phyloP scores from a whole-genome alignment of 768 basidiomycete genomes.

The Lentinula guzmanii region DNA sequence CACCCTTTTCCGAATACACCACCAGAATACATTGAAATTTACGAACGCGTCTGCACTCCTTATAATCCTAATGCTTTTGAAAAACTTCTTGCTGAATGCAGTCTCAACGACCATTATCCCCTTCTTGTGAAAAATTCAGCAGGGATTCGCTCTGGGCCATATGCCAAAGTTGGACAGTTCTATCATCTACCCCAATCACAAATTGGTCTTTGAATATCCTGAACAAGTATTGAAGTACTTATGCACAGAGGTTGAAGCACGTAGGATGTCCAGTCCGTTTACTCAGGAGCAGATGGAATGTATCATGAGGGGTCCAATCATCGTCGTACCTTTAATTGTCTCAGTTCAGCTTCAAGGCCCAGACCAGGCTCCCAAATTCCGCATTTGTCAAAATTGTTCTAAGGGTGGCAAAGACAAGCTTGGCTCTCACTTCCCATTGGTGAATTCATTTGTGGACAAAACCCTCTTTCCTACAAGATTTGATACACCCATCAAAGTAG shows the following conservation, averaged over 20 bases:
- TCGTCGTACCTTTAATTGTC: constrained; percentile 5
- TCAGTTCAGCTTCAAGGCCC: constrained; percentile 4
- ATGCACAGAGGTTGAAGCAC: constrained; percentile 8
- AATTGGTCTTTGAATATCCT: not conserved
- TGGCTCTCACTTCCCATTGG: not conserved
- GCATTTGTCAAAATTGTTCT: constrained; percentile 10
- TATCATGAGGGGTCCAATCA: constrained; percentile 11
- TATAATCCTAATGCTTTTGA: not conserved
- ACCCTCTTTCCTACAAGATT: constrained; percentile 3
- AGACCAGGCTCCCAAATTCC: not conserved
- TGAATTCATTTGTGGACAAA: constrained; percentile 7
- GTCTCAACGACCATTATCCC: not conserved
- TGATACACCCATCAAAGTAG: constrained; percentile 1
- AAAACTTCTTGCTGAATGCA: not conserved
- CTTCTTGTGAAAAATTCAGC: not conserved
- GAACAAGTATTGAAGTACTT: constrained; percentile 13
- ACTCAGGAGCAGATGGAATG: constrained; percentile 12
- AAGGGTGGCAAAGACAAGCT: not conserved
- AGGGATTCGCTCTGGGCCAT: not conserved
- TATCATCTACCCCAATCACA: too few species aligned
- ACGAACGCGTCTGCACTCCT: not conserved
- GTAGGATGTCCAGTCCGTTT: constrained; percentile 16
- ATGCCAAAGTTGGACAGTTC: not conserved
- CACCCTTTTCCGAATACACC: not conserved
- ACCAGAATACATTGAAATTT: not conserved